Percentiles rank a stretch among this genome's conserved stretches.
phyloP scores from a whole-genome alignment of 495 filamentous ascomycete genomes.

The Penicillium pancosmium region DNA sequence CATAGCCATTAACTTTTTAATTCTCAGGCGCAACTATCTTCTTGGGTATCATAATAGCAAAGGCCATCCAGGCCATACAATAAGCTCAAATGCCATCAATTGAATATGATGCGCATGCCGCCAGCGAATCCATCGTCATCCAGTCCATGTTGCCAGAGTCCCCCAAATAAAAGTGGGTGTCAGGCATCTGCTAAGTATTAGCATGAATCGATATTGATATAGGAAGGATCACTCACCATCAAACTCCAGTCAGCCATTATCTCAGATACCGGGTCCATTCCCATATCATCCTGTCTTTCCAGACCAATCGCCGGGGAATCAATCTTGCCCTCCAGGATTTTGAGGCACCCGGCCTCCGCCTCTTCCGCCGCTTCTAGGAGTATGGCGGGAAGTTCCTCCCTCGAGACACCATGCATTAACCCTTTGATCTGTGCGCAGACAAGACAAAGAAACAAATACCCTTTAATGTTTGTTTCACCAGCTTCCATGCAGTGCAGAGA shows the following conservation, averaged over 20 bases:
- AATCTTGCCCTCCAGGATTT: slow-evolving; percentile 32
- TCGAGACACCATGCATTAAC: slow-evolving; percentile 36
- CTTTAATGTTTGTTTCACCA: slow-evolving; percentile 63
- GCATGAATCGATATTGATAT: neutral
- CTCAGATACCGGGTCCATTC: neutral
- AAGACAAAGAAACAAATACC: slow-evolving; percentile 46
- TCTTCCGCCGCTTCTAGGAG: slow-evolving; percentile 45
- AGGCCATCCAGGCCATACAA: too few relatives aligned
- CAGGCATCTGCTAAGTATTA: slow-evolving; percentile 8
- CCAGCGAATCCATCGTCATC: slow-evolving; percentile 3
- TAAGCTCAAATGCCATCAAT: too few relatives aligned
- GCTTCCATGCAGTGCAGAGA: slow-evolving; percentile 40
- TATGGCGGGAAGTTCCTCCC: slow-evolving; percentile 30
- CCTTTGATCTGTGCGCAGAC: slow-evolving; percentile 48
- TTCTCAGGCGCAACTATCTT: too few relatives aligned
- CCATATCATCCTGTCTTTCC: slow-evolving; percentile 12
- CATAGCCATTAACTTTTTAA: too few relatives aligned
- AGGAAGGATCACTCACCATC: slow-evolving; percentile 17
- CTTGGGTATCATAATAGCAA: too few relatives aligned
- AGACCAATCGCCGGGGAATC: neutral
- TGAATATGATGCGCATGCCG: neutral
- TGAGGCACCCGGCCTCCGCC: slow-evolving; percentile 31
- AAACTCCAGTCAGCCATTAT: slow-evolving; percentile 25
- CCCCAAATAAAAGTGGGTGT: slow-evolving; percentile 14
- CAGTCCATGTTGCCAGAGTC: slow-evolving; percentile 1